Evolutionary conservation across 208 protist species (phyloP), one percentile per base, ranked within the genome.

Genomic region (Leishmania aethiopica): DNA sequence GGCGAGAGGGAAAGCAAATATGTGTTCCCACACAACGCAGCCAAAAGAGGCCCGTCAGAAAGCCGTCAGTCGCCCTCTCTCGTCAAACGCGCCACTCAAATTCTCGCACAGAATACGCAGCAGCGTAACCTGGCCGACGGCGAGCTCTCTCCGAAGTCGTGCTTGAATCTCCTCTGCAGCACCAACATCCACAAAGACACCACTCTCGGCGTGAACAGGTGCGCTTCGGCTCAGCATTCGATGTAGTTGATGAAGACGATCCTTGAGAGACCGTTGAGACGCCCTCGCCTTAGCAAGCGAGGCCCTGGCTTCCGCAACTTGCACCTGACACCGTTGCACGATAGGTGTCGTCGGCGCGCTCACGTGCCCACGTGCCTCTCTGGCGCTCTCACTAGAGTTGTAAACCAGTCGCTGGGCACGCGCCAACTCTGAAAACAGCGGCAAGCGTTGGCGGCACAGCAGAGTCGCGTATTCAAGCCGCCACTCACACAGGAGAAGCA

Each of bases 51-150:
- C 2, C 3, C 42, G 8, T 74, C 69, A 74, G 1, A 3, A 10
- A 51, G 15, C 28, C 10, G 19, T 57, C n/a, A 60, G 73, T 22
- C 73, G 75, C 55, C 37, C 75, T 53, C 28, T 47, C 40, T 77
- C 42, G 71, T 32, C 60, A 47, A 37, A 72, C 15, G 45, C 77
- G 40, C 32, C 37, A 19, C 49, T 11, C 4, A 4, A 45, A 32
- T n/a, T 69, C 49, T 79, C 62, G 55, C 82, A 85, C 2, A 84
- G 53, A 66, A 80, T 64, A 19, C 70, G 75, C 51, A 87, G 70
- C 51, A 87, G 64, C 25, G 73, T 85, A 1, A 81, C 73, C 13
- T 64, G 74, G 35, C 82, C 82, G 0, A 40, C 32, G 10, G 55
- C 32, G 37, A 85, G 62, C 69, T 85, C 82, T n/a, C 42, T 28